Percentiles rank a stretch among this genome's conserved stretches.
Conservation (phyloP, 2,329 filamentous ascomycete genomes). For the Neonectria magnoliae region DNA sequence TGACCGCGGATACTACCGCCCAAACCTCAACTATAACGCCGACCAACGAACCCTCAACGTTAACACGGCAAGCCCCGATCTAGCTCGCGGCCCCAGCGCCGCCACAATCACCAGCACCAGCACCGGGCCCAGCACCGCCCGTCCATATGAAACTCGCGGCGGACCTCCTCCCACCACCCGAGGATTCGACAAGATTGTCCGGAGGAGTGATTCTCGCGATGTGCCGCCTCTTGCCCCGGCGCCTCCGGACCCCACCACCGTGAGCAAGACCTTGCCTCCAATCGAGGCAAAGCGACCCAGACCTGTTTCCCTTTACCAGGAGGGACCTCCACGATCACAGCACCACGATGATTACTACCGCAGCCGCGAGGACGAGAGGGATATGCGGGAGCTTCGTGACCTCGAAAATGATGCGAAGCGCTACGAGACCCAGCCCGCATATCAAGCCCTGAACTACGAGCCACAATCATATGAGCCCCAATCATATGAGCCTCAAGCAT, state of each 20-base stretch:
- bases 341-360: constrained; percentile 62
- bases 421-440: constrained; percentile 28
- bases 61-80: constrained; percentile 54
- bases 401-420: constrained; percentile 49
- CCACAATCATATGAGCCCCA: constrained; percentile 39
- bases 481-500: constrained; percentile 20
- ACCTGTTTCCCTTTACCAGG: constrained; percentile 64
- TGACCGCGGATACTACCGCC: constrained; percentile 65
- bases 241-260: constrained; percentile 48
- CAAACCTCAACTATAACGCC: constrained; percentile 62
- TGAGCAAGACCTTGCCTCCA: constrained; percentile 27
- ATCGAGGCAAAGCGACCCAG: constrained; percentile 48
- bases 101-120: constrained; percentile 23
- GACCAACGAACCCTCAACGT: constrained; percentile 59
- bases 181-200: constrained; percentile 75
- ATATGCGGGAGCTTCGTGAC: constrained; percentile 55
- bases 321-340: constrained; percentile 54
- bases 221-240: constrained; percentile 56
- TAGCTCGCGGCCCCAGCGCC: constrained; percentile 54
- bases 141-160: constrained; percentile 53
- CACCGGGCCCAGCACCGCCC: constrained; percentile 33
- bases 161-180: constrained; percentile 75
- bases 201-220: constrained; percentile 55
- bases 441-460: constrained; percentile 3
- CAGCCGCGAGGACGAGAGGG: constrained; percentile 58